Conservation (phyloP, 805 yeast species). For the Jamesozyma hellenica region DNA sequence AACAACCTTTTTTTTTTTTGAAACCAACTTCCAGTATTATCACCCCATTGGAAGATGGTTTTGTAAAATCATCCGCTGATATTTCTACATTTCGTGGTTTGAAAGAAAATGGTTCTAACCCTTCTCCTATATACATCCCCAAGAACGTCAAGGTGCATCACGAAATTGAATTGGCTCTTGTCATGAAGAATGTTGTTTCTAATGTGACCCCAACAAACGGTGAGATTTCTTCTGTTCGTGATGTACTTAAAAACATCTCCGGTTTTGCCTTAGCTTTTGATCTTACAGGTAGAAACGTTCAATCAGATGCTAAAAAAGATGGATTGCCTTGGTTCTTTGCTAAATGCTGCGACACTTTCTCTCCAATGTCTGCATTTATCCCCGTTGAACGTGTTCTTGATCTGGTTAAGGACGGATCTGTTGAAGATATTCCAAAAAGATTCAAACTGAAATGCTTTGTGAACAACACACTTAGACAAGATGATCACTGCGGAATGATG, state of each 20-base stretch:
- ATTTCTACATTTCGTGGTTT: slow-evolving; percentile 17
- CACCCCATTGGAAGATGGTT: slow-evolving; percentile 32
- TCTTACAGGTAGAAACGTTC: slow-evolving; percentile 92
- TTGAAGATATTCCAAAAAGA: slow-evolving; percentile 31
- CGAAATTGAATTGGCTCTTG: slow-evolving; percentile 84
- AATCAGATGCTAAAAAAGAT: slow-evolving; percentile 84
- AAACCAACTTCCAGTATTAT: slow-evolving; percentile 80
- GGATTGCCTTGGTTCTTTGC: slow-evolving; percentile 97
- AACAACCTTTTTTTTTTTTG: slow-evolving; percentile 83
- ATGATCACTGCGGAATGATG: slow-evolving; percentile 75
- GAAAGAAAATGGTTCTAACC: slow-evolving; percentile 26
- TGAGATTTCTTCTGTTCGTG: slow-evolving; percentile 43
- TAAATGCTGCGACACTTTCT: slow-evolving; percentile 92
- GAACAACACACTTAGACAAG: slow-evolving; percentile 62
- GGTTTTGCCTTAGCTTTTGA: slow-evolving; percentile 90
- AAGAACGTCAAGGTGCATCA: slow-evolving; percentile 74
- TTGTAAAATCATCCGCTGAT: neutral
- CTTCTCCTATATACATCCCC: slow-evolving; percentile 78
- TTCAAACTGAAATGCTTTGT: slow-evolving; percentile 32
- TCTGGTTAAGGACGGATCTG: slow-evolving; percentile 40
- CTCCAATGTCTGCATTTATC: slow-evolving; percentile 73
- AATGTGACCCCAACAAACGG: slow-evolving; percentile 40
- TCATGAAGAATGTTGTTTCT: slow-evolving; percentile 54
- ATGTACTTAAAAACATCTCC: slow-evolving; percentile 67
- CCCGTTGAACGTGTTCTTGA: slow-evolving; percentile 45